phyloP scores from a whole-genome alignment of 192 early-diverging fungal genomes.

The Spinellus fusiger region DNA sequence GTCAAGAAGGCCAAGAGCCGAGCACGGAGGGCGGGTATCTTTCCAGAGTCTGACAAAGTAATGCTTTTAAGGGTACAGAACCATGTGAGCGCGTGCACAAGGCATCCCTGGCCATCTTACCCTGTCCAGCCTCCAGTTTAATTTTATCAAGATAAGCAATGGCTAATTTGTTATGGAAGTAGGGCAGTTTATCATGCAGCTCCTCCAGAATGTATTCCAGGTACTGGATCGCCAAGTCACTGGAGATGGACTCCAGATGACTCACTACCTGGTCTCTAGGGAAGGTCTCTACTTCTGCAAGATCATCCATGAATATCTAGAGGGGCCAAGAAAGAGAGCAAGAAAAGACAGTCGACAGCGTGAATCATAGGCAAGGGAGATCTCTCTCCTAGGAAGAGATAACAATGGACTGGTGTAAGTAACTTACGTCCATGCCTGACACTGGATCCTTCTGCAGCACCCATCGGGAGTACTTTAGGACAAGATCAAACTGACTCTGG shows the following conservation, averaged over 20 bases:
- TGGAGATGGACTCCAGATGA: slow-evolving; percentile 63
- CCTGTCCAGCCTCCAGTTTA: slow-evolving; percentile 6
- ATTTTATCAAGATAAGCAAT: slow-evolving; percentile 72
- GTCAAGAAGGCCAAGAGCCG: slow-evolving; percentile 66
- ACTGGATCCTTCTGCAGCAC: slow-evolving; percentile 61
- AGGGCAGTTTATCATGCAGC: slow-evolving; percentile 57
- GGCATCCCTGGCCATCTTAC: not conserved
- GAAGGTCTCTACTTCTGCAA: slow-evolving; percentile 53
- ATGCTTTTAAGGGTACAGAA: not conserved
- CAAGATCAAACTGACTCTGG: slow-evolving; percentile 68
- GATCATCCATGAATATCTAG: slow-evolving; percentile 53
- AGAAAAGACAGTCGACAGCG: no score
- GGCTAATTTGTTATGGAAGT: slow-evolving; percentile 77
- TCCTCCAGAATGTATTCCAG: slow-evolving; percentile 75
- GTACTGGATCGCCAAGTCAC: slow-evolving; percentile 67
- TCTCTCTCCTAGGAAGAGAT: not conserved
- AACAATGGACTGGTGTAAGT: not conserved
- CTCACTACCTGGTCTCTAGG: slow-evolving; percentile 54
- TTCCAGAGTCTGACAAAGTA: not conserved
- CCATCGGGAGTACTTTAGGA: slow-evolving; percentile 80
- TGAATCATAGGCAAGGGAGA: no score
- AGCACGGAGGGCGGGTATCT: not conserved
- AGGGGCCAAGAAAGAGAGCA: not conserved
- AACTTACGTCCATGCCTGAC: slow-evolving; percentile 62
- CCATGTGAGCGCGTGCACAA: not conserved